A percentile compares a stretch with the other conserved stretches of the same genome.
phyloP scores from a whole-genome alignment of 2,329 filamentous ascomycete species.

The Fusarium continuum region DNA sequence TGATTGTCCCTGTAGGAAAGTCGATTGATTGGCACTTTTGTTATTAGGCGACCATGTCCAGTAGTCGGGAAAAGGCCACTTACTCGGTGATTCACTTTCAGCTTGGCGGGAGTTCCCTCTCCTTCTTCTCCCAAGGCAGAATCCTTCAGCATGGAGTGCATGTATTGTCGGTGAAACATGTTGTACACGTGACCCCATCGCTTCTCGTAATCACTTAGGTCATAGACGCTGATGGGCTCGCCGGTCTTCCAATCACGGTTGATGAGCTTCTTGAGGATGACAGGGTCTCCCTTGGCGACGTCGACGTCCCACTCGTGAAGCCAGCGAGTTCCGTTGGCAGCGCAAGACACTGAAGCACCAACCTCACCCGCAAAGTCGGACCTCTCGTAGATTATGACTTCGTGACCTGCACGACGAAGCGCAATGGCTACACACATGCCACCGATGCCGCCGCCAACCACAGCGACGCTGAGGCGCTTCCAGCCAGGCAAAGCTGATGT shows the following conservation, averaged over 20 bases:
- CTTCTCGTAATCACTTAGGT: constrained; percentile 71
- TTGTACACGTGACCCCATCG: constrained; percentile 72
- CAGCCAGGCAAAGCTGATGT: constrained; percentile 47
- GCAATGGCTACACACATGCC: constrained; percentile 58
- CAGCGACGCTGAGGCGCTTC: constrained; percentile 55
- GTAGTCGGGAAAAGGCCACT: neutral
- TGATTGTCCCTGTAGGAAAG: constrained; percentile 57
- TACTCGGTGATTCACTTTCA: constrained; percentile 66
- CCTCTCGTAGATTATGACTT: constrained; percentile 70
- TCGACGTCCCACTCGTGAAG: constrained; percentile 74
- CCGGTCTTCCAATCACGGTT: constrained; percentile 76
- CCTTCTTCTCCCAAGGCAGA: constrained; percentile 63
- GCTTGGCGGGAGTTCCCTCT: constrained; percentile 60
- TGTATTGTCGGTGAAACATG: constrained; percentile 75
- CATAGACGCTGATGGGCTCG: constrained; percentile 70
- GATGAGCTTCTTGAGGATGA: constrained; percentile 72
- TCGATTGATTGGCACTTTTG: constrained; percentile 61
- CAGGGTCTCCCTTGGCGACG: constrained; percentile 69
- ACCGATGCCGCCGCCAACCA: constrained; percentile 60
- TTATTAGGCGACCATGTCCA: neutral
- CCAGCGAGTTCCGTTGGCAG: constrained; percentile 76
- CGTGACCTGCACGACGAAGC: constrained; percentile 57
- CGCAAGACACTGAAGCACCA: constrained; percentile 73
- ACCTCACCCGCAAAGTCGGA: constrained; percentile 74
- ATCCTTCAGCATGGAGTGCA: constrained; percentile 74